These are phyloP conservation scores for Colletotrichum sp. DNA, from an alignment of 2,329 filamentous ascomycete genomes.

Conservation along the genomic window DNA sequence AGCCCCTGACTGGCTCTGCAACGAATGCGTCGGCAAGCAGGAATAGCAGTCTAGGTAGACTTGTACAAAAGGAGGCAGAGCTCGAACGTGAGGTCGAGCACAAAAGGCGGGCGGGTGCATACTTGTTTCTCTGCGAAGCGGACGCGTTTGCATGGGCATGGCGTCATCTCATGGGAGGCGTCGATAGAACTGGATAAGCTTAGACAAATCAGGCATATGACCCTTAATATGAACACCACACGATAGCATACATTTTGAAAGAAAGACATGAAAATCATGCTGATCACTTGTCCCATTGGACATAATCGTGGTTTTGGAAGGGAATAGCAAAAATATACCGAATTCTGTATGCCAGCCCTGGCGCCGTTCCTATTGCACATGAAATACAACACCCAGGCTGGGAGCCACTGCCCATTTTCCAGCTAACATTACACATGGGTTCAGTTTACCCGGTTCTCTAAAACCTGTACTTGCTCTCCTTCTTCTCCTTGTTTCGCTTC, in stretches of 20 bases:
- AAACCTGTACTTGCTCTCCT: constrained; percentile 58
- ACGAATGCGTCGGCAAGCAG: background rate
- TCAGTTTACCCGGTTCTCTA: constrained; percentile 28
- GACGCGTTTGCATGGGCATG: constrained; percentile 8
- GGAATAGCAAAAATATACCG: background rate
- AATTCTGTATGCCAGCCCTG: background rate
- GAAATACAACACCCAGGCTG: background rate
- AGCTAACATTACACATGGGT: constrained; percentile 11
- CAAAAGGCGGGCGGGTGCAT: background rate
- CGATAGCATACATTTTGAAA: background rate
- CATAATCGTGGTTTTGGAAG: background rate
- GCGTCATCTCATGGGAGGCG: background rate
- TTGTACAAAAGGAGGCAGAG: background rate
- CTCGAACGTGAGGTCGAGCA: background rate
- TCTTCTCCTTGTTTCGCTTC: constrained; percentile 72
- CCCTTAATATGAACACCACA: background rate
- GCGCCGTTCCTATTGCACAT: constrained; percentile 12
- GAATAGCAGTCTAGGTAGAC: background rate
- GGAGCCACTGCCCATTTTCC: background rate
- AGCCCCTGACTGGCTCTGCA: constrained; percentile 34
- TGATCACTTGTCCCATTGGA: background rate
- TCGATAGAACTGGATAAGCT: background rate
- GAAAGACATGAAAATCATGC: background rate
- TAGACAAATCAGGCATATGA: background rate
- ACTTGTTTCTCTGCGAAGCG: background rate